phyloP scores from a whole-genome alignment of 768 basidiomycete genomes.

The Boletellus ananiceps region DNA sequence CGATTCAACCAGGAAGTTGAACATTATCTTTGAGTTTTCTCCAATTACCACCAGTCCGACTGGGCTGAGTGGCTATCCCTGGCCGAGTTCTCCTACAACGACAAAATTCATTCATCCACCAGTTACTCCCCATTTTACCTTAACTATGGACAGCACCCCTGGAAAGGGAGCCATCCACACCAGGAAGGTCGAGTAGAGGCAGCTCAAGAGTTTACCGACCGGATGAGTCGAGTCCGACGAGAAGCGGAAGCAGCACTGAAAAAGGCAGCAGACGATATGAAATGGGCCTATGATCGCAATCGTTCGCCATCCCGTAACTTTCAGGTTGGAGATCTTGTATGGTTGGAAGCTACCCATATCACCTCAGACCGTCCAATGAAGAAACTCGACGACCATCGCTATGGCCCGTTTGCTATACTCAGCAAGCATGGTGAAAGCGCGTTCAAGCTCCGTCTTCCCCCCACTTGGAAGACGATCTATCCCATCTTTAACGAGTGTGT shows the following conservation, averaged over 20 bases:
- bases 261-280: constrained; percentile 26
- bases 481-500: no score
- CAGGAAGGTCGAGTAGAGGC: constrained; percentile 3
- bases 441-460: background rate
- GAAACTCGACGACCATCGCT: constrained; percentile 10
- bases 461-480: background rate
- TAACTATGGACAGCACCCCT: constrained; percentile 16
- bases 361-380: constrained; percentile 19
- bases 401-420: constrained; percentile 25
- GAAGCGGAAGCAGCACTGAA: constrained; percentile 7
- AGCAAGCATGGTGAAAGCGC: background rate
- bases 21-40: constrained; percentile 34
- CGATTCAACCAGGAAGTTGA: constrained; percentile 38
- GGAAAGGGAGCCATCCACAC: constrained; percentile 1
- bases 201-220: constrained; percentile 4
- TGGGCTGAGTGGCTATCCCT: constrained; percentile 33
- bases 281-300: constrained; percentile 15
- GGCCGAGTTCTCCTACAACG: constrained; percentile 35
- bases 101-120: constrained; percentile 25
- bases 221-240: background rate
- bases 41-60: constrained; percentile 30
- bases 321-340: constrained; percentile 23
- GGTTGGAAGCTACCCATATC: constrained; percentile 26
- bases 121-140: constrained; percentile 20
- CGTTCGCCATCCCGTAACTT: background rate